Base-by-base conservation (phyloP, 306 rosid species). In the Inga laurina region DNA sequence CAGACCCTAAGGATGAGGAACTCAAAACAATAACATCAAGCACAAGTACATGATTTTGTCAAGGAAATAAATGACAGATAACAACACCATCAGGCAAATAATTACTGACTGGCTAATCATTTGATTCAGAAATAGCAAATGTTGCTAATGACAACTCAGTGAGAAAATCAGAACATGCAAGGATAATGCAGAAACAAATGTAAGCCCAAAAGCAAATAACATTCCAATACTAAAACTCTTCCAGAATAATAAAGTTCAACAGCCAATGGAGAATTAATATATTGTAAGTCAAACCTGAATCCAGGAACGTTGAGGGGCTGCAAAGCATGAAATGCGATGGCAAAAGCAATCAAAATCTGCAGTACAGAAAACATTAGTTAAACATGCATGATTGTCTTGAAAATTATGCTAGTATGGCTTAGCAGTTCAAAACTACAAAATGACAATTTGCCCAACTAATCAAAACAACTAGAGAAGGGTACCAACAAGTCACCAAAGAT, bases 271-370 rank as follows among this genome's bases (percentile, higher is more conserved):
- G 56, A 83, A 49, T 41, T 12, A 32, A 65, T 41, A 41, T 84
- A 21, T 45, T 48, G 7, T 34, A 34, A 27, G 79, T 81, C 79
- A 67, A 77, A 97, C 98, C 99, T 97, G 97, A 97, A 97, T 57
- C 91, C 89, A 79, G 98, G 97, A 86, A 97, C 93, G 82, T 92
- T 91, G 80, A 94, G 97, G 73, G 98, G 99, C 85, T 97, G 99
- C 86, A 97, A 85, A 68, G 92, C 92, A 90, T 97, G 97, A 85
- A 92, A 97, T 82, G 98, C 93, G 83, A 89, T 92, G 75, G 98
- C 97, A 79, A 92, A 94, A 35, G 86, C 82, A 62, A 91, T 88
- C 91, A 97, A 90, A 76, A 97, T 91, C 99, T 97, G 97, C 85
- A 87, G 78, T 35, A 83, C 14, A 75, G 10, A 32, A 73, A 85